Percentiles rank a stretch among this genome's conserved stretches.
Evolutionary conservation across 2,329 filamentous ascomycete genomes (phyloP).

Genomic region (Xylaria sp.): DNA sequence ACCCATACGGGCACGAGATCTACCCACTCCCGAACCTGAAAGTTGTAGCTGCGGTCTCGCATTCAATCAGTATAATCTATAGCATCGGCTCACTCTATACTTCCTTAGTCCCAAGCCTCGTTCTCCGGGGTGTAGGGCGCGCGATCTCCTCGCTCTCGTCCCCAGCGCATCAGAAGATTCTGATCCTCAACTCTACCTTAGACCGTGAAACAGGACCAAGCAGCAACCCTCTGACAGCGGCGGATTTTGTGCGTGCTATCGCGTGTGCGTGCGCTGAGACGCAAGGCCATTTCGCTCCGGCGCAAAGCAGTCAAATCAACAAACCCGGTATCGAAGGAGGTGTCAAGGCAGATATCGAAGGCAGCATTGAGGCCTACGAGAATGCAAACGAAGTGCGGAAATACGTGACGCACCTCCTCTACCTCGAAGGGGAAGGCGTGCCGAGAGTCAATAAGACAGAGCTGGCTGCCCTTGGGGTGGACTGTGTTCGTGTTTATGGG

Average conservation of each 20-base stretch:
- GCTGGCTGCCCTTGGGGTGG: slow-evolving; percentile 76
- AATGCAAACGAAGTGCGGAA: slow-evolving; percentile 57
- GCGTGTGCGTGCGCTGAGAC: slow-evolving; percentile 78
- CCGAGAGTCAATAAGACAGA: slow-evolving; percentile 76
- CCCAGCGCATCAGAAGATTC: slow-evolving; percentile 72
- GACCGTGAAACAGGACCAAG: slow-evolving; percentile 89
- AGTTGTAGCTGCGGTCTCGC: slow-evolving; percentile 74
- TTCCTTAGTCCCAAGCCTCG: slow-evolving; percentile 83
- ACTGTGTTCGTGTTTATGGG: slow-evolving; percentile 81
- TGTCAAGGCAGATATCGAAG: slow-evolving; percentile 6
- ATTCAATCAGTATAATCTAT: slow-evolving; percentile 80
- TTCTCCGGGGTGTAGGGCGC: slow-evolving; percentile 79
- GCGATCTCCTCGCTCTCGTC: slow-evolving; percentile 55
- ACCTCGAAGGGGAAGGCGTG: slow-evolving; percentile 76
- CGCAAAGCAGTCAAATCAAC: background rate
- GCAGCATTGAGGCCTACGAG: background rate
- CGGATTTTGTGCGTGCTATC: slow-evolving; percentile 86
- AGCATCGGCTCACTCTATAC: slow-evolving; percentile 96
- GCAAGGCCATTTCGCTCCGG: slow-evolving; percentile 55
- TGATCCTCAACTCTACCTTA: slow-evolving; percentile 84
- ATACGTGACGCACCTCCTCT: slow-evolving; percentile 87
- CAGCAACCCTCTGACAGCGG: slow-evolving; percentile 72
- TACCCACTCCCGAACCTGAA: slow-evolving; percentile 84
- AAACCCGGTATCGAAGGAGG: background rate
- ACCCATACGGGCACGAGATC: slow-evolving; percentile 97